These are phyloP conservation scores for Talaromyces borbonicus DNA, from an alignment of 495 filamentous ascomycete genomes.

Conservation along the genomic window DNA sequence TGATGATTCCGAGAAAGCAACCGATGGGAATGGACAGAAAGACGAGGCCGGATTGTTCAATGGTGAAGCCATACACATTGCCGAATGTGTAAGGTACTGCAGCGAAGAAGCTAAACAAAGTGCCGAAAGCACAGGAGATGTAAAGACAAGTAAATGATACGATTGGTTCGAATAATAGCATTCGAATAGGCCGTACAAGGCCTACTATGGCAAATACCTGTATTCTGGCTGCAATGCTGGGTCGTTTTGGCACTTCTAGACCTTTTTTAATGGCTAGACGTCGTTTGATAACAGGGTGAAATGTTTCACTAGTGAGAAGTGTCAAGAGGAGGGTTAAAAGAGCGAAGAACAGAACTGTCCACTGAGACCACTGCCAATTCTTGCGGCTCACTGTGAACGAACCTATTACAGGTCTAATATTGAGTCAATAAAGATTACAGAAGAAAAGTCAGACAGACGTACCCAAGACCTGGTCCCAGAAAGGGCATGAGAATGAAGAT, in stretches of 20 bases:
- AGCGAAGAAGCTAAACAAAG: constrained; percentile 58
- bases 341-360: constrained; percentile 39
- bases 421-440: neutral
- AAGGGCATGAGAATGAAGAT: constrained; percentile 27
- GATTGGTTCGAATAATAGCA: constrained; percentile 59
- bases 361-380: constrained; percentile 55
- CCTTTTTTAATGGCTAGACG: constrained; percentile 36
- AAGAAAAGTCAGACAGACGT: neutral
- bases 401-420: constrained; percentile 49
- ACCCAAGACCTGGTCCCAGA: constrained; percentile 7
- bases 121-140: constrained; percentile 50
- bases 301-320: constrained; percentile 47
- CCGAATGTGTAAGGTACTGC: constrained; percentile 48
- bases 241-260: constrained; percentile 23
- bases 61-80: constrained; percentile 37
- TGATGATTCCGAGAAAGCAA: constrained; percentile 38
- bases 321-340: constrained; percentile 26
- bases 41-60: constrained; percentile 43
- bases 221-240: constrained; percentile 26
- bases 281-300: constrained; percentile 49
- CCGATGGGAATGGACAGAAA: constrained; percentile 52
- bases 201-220: constrained; percentile 42
- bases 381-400: constrained; percentile 49
- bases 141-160: constrained; percentile 53
- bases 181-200: constrained; percentile 49